Evolutionary conservation across 257 asterid species (phyloP).

Genomic region (Nicotiana tomentosiformis): DNA sequence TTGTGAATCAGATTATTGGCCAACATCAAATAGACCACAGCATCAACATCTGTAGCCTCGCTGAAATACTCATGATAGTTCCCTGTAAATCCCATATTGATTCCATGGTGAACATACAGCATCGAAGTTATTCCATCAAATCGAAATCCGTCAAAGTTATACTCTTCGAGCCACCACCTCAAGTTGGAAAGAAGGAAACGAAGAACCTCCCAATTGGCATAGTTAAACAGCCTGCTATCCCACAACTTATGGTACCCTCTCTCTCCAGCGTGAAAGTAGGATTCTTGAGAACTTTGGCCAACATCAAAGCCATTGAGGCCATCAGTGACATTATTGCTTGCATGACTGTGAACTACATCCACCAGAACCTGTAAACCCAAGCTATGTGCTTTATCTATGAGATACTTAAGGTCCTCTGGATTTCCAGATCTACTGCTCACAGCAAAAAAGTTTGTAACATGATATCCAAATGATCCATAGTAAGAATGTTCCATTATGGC

Average conservation of each 20-base stretch:
- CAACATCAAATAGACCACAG: conserved; percentile 84
- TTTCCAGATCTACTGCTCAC: conserved; percentile 92
- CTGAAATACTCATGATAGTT: conserved; percentile 78
- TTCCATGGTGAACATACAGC: conserved; percentile 95
- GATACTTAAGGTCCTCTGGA: conserved; percentile 92
- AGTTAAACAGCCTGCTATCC: conserved; percentile 92
- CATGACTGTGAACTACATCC: conserved; percentile 98
- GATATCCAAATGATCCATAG: conserved; percentile 93
- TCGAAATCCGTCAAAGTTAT: conserved; percentile 87
- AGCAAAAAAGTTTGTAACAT: conserved; percentile 90
- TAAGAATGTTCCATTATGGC: conserved; percentile 98
- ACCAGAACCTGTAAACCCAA: conserved; percentile 77
- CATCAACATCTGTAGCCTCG: conserved; percentile 86
- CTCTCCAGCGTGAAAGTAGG: conserved; percentile 84
- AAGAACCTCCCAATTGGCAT: conserved; percentile 95
- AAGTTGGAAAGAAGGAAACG: conserved; percentile 91
- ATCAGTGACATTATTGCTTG: conserved; percentile 73
- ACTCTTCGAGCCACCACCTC: conserved; percentile 98
- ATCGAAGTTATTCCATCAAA: conserved; percentile 97
- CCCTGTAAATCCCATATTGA: conserved; percentile 74
- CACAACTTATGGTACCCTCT: conserved; percentile 86
- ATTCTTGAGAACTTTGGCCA: conserved; percentile 87
- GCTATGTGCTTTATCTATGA: conserved; percentile 93
- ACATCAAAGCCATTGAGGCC: conserved; percentile 94
- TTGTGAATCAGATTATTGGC: conserved; percentile 77